A percentile compares a stretch with the other conserved stretches of the same genome.
Conservation (phyloP, 2,329 filamentous ascomycete species). For the Metarhizium sp. region DNA sequence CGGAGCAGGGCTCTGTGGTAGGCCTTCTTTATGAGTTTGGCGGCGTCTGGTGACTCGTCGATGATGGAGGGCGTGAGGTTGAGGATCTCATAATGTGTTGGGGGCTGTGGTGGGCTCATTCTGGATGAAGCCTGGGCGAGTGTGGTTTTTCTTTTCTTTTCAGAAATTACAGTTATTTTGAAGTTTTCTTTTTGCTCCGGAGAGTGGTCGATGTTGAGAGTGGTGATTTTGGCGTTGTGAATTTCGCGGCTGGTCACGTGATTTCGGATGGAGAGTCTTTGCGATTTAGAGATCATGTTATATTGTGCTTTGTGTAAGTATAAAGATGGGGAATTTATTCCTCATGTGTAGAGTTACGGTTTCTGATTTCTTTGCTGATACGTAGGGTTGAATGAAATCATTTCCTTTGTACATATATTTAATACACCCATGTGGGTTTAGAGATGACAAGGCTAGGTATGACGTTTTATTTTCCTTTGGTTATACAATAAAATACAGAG, state of each 20-base stretch:
- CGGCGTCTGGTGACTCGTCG: conserved; percentile 30
- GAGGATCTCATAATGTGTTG: conserved; percentile 54
- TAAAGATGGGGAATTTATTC: too few species aligned
- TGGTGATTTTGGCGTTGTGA: neutral
- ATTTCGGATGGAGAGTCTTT: neutral
- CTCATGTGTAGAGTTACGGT: neutral
- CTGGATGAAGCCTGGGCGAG: neutral
- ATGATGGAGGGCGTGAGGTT: conserved; percentile 41
- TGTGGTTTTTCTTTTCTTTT: too few species aligned
- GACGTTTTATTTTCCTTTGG: neutral
- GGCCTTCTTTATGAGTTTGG: conserved; percentile 47
- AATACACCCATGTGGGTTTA: too few species aligned
- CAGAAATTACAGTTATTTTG: neutral
- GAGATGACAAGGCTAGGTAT: neutral
- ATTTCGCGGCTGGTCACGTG: conserved; percentile 2
- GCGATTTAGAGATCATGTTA: too few species aligned
- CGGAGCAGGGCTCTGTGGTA: conserved; percentile 56
- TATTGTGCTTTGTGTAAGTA: too few species aligned
- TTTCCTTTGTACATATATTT: too few species aligned
- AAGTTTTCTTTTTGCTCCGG: neutral
- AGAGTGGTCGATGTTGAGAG: neutral
- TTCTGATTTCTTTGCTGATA: neutral
- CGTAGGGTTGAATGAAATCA: too few species aligned
- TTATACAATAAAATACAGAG: conserved; percentile 23
- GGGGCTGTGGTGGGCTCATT: neutral